phyloP scores from a whole-genome alignment of 257 asterid genomes.

The Plantago elongata region DNA sequence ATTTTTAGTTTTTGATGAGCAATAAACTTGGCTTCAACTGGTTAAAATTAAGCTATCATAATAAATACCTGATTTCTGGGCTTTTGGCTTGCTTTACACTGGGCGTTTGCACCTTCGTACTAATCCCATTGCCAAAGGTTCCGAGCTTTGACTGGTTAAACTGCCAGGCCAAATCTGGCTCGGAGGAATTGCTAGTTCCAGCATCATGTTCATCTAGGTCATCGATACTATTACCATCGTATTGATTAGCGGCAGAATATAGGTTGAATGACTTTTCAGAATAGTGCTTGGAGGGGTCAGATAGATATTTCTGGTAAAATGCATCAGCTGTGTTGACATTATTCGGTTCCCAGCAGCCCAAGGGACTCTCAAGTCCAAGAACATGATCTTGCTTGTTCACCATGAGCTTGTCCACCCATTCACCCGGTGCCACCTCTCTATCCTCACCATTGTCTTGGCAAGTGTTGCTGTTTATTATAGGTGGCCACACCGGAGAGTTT shows the following conservation, averaged over 20 bases:
- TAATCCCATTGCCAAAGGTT: conserved; percentile 40
- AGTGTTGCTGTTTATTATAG: conserved; percentile 44
- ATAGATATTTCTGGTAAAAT: conserved; percentile 43
- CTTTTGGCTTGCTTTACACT: conserved; percentile 42
- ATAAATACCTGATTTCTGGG: conserved; percentile 61
- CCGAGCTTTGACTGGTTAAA: conserved; percentile 55
- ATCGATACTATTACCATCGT: conserved; percentile 39
- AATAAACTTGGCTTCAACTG: background rate
- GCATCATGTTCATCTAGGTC: conserved; percentile 81
- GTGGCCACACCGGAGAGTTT: conserved; percentile 86
- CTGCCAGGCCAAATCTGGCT: conserved; percentile 88
- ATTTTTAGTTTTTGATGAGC: background rate
- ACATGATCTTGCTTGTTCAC: conserved; percentile 69
- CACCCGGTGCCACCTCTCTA: conserved; percentile 62
- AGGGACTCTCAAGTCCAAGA: conserved; percentile 32
- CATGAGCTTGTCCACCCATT: conserved; percentile 98
- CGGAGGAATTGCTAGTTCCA: conserved; percentile 84
- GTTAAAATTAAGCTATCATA: background rate
- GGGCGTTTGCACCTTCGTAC: conserved; percentile 48
- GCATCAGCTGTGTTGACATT: conserved; percentile 34
- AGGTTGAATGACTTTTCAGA: conserved; percentile 38
- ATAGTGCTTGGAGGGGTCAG: conserved; percentile 46
- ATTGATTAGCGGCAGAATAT: conserved; percentile 38
- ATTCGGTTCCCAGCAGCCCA: conserved; percentile 45
- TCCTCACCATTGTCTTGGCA: conserved; percentile 49